Evolutionary conservation across 192 early-diverging fungal species (phyloP).

Genomic region (Backusella westeae): DNA sequence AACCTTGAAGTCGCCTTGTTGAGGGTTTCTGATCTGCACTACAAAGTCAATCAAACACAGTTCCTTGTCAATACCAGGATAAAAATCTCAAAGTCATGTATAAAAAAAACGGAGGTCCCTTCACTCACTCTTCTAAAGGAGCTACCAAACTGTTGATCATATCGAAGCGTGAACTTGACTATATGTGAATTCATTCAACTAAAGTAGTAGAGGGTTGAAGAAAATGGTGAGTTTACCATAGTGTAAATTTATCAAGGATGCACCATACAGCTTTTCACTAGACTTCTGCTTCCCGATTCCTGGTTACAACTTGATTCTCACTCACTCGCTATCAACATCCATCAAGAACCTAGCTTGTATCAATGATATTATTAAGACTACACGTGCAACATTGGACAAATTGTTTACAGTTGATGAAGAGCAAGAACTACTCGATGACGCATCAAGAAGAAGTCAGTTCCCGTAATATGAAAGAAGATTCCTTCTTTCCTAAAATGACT

Average conservation of each 20-base stretch:
- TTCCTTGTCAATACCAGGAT: not conserved
- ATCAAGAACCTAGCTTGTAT: not conserved
- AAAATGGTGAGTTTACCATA: no score
- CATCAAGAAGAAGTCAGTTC: no score
- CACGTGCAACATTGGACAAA: not conserved
- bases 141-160: not conserved
- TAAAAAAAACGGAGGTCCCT: not conserved
- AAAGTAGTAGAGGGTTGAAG: no score
- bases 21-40: not conserved
- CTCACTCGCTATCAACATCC: not conserved
- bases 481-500: no score
- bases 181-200: no score
- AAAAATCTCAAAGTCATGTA: slow-evolving; percentile 4
- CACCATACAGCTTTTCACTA: not conserved
- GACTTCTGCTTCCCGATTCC: not conserved
- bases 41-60: not conserved
- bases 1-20: not conserved
- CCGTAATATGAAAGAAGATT: no score
- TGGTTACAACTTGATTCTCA: not conserved
- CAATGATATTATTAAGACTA: not conserved
- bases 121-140: not conserved
- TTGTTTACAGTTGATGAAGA: not conserved
- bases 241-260: no score
- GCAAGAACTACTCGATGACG: not conserved
- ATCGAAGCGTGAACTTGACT: no score